These are phyloP conservation scores for Sanchytrium tribonematis DNA, from an alignment of 371 early-diverging fungal genomes.

Conservation along the genomic window DNA sequence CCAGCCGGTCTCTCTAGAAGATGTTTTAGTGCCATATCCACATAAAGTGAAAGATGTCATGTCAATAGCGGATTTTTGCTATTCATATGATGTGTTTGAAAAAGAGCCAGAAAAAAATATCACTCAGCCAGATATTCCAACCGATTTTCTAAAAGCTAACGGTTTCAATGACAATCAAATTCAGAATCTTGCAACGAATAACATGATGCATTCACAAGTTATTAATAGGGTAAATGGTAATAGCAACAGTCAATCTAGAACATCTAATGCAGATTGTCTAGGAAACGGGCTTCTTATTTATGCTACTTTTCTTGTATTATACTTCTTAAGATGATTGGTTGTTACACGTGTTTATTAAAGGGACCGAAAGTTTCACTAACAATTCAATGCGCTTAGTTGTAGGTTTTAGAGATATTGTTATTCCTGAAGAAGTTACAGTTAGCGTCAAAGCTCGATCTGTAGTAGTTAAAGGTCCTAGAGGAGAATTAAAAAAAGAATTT, in stretches of 20 bases:
- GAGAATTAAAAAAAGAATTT: slow-evolving; percentile 63
- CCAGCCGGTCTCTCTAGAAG: neutral
- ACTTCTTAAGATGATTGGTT: too few relatives aligned
- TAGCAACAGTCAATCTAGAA: too few relatives aligned
- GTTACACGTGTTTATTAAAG: too few relatives aligned
- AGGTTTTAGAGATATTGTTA: slow-evolving; percentile 2
- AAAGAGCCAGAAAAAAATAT: neutral
- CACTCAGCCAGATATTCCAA: neutral
- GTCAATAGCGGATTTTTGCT: neutral
- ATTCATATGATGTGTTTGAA: neutral
- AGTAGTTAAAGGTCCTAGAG: slow-evolving; percentile 28
- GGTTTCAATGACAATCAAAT: neutral
- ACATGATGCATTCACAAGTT: too few relatives aligned
- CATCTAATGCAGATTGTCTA: too few relatives aligned
- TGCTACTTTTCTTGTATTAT: too few relatives aligned
- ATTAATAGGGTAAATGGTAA: too few relatives aligned
- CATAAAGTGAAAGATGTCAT: neutral
- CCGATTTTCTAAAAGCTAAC: neutral
- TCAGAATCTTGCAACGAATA: too few relatives aligned
- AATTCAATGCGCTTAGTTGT: neutral
- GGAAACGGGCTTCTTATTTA: too few relatives aligned
- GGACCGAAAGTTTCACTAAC: neutral
- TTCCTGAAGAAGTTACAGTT: slow-evolving; percentile 16
- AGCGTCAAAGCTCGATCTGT: slow-evolving; percentile 9
- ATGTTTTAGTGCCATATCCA: neutral